Conservation (phyloP, 176 grass and related monocot genomes). For the Pontederia paniculata region DNA sequence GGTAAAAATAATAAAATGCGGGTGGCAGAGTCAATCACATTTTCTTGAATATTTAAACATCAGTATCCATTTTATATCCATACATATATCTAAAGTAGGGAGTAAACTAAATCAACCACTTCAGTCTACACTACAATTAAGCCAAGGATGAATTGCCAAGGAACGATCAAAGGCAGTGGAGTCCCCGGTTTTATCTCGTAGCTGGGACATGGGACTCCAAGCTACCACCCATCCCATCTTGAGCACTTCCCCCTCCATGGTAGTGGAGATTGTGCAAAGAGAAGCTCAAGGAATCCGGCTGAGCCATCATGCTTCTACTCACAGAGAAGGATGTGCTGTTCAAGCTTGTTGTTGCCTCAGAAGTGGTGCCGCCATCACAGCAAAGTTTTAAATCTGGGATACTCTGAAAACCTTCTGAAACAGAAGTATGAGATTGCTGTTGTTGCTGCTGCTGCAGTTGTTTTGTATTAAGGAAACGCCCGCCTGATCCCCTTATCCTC, state of each 20-base stretch:
- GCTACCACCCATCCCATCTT: background rate
- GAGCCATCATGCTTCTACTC: slow-evolving; percentile 22
- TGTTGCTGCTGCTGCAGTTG: slow-evolving; percentile 30
- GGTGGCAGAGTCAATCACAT: no score
- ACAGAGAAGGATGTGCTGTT: background rate
- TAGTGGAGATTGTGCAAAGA: slow-evolving; percentile 22
- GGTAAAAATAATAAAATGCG: no score
- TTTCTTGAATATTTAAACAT: no score
- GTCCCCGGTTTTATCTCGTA: slow-evolving; percentile 12
- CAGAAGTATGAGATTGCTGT: slow-evolving; percentile 24
- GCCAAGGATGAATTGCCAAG: slow-evolving; percentile 99
- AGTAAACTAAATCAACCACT: no score
- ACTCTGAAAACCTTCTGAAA: background rate
- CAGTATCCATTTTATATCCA: no score
- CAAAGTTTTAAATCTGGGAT: background rate
- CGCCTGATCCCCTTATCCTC: slow-evolving; percentile 71
- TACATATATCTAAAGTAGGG: no score
- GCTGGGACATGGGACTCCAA: slow-evolving; percentile 8
- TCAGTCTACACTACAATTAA: no score
- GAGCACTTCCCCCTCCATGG: slow-evolving; percentile 1
- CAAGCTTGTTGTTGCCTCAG: background rate
- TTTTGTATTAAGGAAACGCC: slow-evolving; percentile 85
- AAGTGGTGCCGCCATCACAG: background rate
- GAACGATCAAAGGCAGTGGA: slow-evolving; percentile 6
- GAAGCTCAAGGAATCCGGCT: slow-evolving; percentile 29